These are phyloP conservation scores for Penicillium hordei DNA, from an alignment of 2,329 filamentous ascomycete species.

Conservation along the genomic window DNA sequence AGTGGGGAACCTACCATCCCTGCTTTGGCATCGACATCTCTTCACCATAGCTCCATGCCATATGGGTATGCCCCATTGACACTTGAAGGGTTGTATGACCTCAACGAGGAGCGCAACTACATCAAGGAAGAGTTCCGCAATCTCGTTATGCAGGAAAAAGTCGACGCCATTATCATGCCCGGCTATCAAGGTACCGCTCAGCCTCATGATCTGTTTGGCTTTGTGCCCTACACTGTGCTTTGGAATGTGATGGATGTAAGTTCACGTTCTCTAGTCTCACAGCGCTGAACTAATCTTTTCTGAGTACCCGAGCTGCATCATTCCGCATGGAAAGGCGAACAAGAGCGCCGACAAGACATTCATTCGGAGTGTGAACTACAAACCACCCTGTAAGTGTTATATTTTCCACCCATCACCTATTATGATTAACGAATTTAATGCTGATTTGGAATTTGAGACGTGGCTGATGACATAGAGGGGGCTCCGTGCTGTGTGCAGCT, in stretches of 20 bases:
- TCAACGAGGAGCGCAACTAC: conserved; percentile 41
- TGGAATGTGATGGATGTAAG: conserved; percentile 53
- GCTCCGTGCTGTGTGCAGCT: conserved; percentile 2
- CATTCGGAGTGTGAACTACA: conserved; percentile 17
- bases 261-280: neutral
- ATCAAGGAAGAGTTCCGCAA: conserved; percentile 43
- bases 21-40: conserved; percentile 17
- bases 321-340: conserved; percentile 47
- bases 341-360: conserved; percentile 38
- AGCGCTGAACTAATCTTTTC: neutral
- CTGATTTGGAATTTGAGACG: neutral
- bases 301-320: conserved; percentile 51
- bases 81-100: conserved; percentile 44
- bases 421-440: neutral
- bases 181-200: conserved; percentile 53
- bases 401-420: no score
- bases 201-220: conserved; percentile 50
- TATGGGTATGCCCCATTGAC: conserved; percentile 19
- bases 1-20: conserved; percentile 41
- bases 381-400: conserved; percentile 15
- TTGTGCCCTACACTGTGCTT: conserved; percentile 41
- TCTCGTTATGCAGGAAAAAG: conserved; percentile 39
- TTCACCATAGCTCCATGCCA: conserved; percentile 15
- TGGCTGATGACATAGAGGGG: neutral
- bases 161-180: conserved; percentile 54